Percentiles rank a stretch among this genome's conserved stretches.
Conservation (phyloP, 768 basidiomycete genomes). For the Boletellus ananas region DNA sequence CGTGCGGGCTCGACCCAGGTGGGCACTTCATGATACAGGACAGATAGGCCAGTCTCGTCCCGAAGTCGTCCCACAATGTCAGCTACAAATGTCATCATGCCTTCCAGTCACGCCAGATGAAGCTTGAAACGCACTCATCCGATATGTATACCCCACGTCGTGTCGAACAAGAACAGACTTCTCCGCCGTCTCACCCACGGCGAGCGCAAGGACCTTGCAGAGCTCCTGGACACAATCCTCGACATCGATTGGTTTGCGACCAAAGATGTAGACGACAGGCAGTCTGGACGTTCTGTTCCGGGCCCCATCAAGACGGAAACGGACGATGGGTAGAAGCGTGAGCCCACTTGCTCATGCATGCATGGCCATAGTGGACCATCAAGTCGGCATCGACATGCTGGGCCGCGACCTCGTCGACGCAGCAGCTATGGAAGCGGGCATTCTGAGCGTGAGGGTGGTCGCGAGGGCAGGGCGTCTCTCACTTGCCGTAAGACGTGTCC, state of each 20-base stretch:
- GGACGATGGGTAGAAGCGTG: not conserved
- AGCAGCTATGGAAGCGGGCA: conserved; percentile 53
- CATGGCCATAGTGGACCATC: conserved; percentile 94
- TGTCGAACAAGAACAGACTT: conserved; percentile 56
- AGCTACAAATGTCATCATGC: conserved; percentile 5
- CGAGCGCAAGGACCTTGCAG: conserved; percentile 28
- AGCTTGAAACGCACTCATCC: conserved; percentile 44
- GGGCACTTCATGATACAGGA: conserved; percentile 38
- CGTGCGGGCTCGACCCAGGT: conserved; percentile 21
- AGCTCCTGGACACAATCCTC: conserved; percentile 46
- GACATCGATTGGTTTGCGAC: conserved; percentile 62
- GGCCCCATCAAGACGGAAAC: not conserved
- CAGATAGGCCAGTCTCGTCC: conserved; percentile 23
- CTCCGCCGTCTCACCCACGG: not conserved
- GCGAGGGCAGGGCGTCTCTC: conserved; percentile 11
- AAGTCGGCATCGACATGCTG: conserved; percentile 91
- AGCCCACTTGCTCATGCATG: conserved; percentile 88
- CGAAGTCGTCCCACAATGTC: conserved; percentile 16
- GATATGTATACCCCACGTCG: conserved; percentile 76
- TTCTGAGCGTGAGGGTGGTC: conserved; percentile 1
- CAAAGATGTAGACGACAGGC: conserved; percentile 90
- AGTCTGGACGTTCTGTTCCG: conserved; percentile 71
- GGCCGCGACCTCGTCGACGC: conserved; percentile 94
- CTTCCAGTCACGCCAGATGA: not conserved
- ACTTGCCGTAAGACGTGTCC: conserved; percentile 97